phyloP scores from a whole-genome alignment of 208 protist species.

The Trypanosoma avium region DNA sequence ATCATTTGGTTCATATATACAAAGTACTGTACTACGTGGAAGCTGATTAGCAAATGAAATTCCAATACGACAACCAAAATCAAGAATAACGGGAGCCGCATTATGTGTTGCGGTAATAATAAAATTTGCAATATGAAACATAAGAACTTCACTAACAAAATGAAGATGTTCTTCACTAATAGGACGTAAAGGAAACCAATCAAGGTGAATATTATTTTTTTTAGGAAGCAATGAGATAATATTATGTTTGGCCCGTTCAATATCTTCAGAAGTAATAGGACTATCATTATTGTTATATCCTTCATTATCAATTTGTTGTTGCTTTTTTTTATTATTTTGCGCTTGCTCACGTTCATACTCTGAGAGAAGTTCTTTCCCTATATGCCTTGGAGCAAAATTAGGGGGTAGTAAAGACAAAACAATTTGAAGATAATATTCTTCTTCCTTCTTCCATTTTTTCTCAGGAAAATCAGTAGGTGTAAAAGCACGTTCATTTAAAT shows the following conservation, averaged over 20 bases:
- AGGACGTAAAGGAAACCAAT: background rate
- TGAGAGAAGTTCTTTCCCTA: slow-evolving; percentile 1
- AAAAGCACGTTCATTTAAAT: no score
- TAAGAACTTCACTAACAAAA: background rate
- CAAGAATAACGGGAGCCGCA: slow-evolving; percentile 9
- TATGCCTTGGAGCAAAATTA: background rate
- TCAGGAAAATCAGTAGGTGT: no score
- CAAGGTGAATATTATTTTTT: background rate
- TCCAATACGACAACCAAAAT: slow-evolving; percentile 18
- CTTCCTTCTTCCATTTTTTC: no score
- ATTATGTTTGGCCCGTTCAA: slow-evolving; percentile 2
- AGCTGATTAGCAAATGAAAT: background rate
- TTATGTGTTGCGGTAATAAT: background rate
- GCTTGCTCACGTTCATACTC: slow-evolving; percentile 4
- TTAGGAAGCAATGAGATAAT: background rate
- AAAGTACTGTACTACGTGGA: slow-evolving; percentile 8
- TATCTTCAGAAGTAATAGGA: background rate
- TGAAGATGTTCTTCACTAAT: background rate
- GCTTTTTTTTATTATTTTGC: no score
- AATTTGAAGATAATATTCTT: background rate
- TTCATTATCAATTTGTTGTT: background rate
- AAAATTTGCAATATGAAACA: slow-evolving; percentile 7
- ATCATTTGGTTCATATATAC: slow-evolving; percentile 9
- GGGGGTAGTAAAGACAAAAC: background rate
- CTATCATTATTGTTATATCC: background rate